Evolutionary conservation across 768 basidiomycete genomes (phyloP), one percentile per base, ranked within the genome.

Genomic region (Clathrus columnatus): DNA sequence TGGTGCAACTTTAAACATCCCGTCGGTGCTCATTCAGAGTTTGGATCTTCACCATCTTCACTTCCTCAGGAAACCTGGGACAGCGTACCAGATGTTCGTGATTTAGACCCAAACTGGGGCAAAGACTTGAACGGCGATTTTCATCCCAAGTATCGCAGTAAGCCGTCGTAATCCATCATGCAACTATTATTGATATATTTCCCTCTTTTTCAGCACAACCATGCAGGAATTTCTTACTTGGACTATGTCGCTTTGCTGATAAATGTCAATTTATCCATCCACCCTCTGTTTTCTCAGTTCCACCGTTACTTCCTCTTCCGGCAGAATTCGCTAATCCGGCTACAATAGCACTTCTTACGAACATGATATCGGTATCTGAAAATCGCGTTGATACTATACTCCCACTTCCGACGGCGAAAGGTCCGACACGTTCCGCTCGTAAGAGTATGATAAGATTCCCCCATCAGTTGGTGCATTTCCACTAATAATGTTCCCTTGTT

Each of bases 1-100:
- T 55, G 54, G 54, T 55, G 54, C 46, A 55, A 55, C 42, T 55
- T 55, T 24, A 55, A 55, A n/a, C 54, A 55, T 48, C 54, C 54
- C 17, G 54, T 48, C n/a, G 45, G 44, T 48, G 54, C 54, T 20
- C 45, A 45, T 16, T 5, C 44, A 24, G 24, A 23, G 17, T n/a
- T n/a, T 36, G 36, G 36, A 4, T 36, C 18, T 27, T 21, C 51
- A 30, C 4, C 27, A 27, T 11, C 18, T 43, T 8, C 45, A 48
- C 46, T 14, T 36, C 14, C 36, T 36, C 36, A 2, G n/a, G 36
- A n/a, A 36, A n/a, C 14, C 10, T 55, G 54, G 54, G 54, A 55
- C 7, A 36, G 48, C 48, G 29, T 48, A 20, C 54, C 45, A 8
- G 54, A 55, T 30, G 46, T 55, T 23, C 54, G 54, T 27, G 54